Conservation (phyloP, 2,329 filamentous ascomycete genomes). For the Botrytis fragariae region DNA sequence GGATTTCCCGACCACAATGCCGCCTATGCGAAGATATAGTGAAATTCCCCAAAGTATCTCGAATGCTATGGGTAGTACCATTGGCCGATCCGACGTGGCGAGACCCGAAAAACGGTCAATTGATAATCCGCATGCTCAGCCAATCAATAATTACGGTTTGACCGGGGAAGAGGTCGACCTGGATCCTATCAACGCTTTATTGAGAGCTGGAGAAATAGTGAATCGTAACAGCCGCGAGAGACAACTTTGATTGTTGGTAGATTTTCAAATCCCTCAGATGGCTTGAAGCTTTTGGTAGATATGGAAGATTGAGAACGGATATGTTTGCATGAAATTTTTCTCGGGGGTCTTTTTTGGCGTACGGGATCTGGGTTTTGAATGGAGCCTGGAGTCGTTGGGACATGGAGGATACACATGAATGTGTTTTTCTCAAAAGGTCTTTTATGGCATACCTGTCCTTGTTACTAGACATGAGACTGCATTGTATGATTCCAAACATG, state of each 20-base stretch:
- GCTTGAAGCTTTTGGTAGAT: neutral
- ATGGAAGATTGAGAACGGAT: neutral
- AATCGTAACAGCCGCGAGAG: constrained; percentile 41
- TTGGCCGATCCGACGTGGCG: neutral
- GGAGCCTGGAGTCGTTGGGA: constrained; percentile 20
- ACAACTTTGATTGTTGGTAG: neutral
- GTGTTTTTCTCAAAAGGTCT: neutral
- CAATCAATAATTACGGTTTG: constrained; percentile 28
- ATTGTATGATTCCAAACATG: constrained; percentile 18
- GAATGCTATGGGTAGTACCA: constrained; percentile 5
- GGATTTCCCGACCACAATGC: constrained; percentile 31
- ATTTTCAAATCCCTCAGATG: neutral
- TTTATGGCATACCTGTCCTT: constrained; percentile 10
- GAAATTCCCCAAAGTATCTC: constrained; percentile 15
- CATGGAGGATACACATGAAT: constrained; percentile 11
- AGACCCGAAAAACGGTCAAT: neutral
- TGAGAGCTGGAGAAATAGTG: constrained; percentile 59
- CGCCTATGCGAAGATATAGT: constrained; percentile 31
- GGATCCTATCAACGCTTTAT: constrained; percentile 58
- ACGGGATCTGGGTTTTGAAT: constrained; percentile 12
- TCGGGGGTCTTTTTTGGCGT: constrained; percentile 18
- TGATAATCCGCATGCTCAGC: constrained; percentile 26
- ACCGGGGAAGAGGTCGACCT: constrained; percentile 41
- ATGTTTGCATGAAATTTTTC: constrained; percentile 8
- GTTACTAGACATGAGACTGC: constrained; percentile 17